Conservation (phyloP, 1,284 basidiomycete species). For the Polyporus tsugae region DNA sequence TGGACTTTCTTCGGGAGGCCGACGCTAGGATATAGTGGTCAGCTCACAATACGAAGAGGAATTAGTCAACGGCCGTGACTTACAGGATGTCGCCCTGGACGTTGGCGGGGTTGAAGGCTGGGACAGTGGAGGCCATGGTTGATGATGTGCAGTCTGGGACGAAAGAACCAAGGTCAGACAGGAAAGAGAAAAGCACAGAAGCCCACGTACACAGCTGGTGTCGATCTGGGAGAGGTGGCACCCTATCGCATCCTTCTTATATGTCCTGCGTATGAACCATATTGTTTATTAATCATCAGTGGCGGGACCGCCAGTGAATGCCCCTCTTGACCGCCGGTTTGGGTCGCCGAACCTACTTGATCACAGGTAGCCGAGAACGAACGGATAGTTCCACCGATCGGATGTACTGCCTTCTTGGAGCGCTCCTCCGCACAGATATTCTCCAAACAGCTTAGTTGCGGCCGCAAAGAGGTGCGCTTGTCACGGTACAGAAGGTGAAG, state of each 20-base stretch:
- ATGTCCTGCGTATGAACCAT: neutral
- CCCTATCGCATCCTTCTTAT: conserved; percentile 1
- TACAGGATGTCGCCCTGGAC: conserved; percentile 61
- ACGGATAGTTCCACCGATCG: conserved; percentile 4
- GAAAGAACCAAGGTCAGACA: neutral
- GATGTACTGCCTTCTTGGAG: neutral
- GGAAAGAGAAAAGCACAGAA: neutral
- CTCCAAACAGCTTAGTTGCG: neutral
- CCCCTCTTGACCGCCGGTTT: neutral
- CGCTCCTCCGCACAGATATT: neutral
- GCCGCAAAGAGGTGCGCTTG: neutral
- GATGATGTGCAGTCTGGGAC: neutral
- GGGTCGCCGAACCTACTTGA: neutral
- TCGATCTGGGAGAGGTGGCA: neutral
- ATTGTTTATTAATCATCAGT: neutral
- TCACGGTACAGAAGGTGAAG: too few species aligned
- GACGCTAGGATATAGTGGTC: conserved; percentile 34
- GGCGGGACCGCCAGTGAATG: neutral
- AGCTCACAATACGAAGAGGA: conserved; percentile 9
- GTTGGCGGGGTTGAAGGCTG: conserved; percentile 46
- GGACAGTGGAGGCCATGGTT: conserved; percentile 22
- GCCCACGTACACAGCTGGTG: neutral
- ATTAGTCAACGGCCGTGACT: conserved; percentile 21
- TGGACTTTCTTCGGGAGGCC: conserved; percentile 56
- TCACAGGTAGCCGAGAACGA: conserved; percentile 6